Evolutionary conservation across 2,329 filamentous ascomycete genomes (phyloP).

Genomic region (Colletotrichum trifolii): DNA sequence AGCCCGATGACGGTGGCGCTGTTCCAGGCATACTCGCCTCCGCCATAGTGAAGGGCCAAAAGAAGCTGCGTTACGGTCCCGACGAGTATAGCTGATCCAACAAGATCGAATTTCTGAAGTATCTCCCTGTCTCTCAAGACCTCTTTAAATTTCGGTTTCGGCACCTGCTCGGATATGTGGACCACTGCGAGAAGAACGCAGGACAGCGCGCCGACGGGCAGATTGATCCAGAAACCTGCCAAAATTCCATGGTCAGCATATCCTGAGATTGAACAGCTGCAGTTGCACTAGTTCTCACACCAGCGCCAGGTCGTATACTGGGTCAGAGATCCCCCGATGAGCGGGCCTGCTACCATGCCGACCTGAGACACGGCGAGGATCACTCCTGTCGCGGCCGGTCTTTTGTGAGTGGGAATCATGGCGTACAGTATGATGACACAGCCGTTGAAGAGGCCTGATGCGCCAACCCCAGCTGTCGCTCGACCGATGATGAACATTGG

Average conservation of each 20-base stretch:
- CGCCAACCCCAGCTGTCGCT: constrained; percentile 58
- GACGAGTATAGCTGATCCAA: constrained; percentile 55
- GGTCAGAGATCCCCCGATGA: constrained; percentile 43
- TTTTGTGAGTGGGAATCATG: constrained; percentile 42
- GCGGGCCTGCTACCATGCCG: constrained; percentile 57
- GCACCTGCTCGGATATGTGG: constrained; percentile 48
- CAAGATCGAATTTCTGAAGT: constrained; percentile 51
- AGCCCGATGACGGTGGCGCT: constrained; percentile 52
- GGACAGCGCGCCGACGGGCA: constrained; percentile 53
- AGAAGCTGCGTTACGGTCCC: constrained; percentile 53
- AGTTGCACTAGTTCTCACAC: constrained; percentile 43
- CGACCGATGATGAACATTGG: constrained; percentile 61
- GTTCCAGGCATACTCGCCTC: constrained; percentile 52
- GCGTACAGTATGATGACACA: constrained; percentile 47
- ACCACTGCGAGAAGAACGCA: constrained; percentile 47
- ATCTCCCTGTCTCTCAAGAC: constrained; percentile 44
- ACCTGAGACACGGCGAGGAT: constrained; percentile 49
- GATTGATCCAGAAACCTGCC: constrained; percentile 57
- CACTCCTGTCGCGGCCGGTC: constrained; percentile 48
- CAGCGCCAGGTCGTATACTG: constrained; percentile 47
- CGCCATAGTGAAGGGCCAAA: constrained; percentile 57
- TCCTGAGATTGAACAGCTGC: background rate
- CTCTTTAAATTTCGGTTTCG: constrained; percentile 43
- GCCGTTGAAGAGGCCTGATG: constrained; percentile 54
- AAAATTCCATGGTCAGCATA: background rate